Conservation (phyloP, 345 rosid genomes). For the Raphanus raphanistrum region DNA sequence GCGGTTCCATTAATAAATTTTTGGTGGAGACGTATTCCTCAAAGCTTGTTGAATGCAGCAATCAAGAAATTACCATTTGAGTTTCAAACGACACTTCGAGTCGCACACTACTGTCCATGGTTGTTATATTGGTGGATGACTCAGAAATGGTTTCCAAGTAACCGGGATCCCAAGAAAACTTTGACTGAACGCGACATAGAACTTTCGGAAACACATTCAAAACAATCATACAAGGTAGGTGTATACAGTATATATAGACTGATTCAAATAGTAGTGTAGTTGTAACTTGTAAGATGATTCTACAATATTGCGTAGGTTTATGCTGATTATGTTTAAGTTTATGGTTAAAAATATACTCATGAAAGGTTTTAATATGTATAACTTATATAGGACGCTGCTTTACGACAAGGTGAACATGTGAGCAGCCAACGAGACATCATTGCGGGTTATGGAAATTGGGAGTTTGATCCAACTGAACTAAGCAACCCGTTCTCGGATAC, state of each 20-base stretch:
- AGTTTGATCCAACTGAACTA: slow-evolving; percentile 65
- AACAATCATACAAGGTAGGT: slow-evolving; percentile 54
- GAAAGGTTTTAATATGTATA: background rate
- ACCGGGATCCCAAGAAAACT: slow-evolving; percentile 46
- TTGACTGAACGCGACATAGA: slow-evolving; percentile 46
- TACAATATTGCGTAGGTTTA: too few relatives aligned
- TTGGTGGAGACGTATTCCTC: slow-evolving; percentile 82
- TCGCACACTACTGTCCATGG: slow-evolving; percentile 75
- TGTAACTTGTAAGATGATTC: too few relatives aligned
- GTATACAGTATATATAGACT: too few relatives aligned
- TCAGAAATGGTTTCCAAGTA: slow-evolving; percentile 74
- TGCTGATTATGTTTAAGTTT: too few relatives aligned
- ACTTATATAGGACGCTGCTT: slow-evolving; percentile 45
- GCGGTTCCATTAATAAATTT: slow-evolving; percentile 70
- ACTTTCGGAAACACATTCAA: slow-evolving; percentile 38
- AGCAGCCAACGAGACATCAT: slow-evolving; percentile 58
- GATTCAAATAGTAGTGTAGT: too few relatives aligned
- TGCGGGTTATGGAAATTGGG: slow-evolving; percentile 63
- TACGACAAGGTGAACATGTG: slow-evolving; percentile 68
- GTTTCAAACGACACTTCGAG: slow-evolving; percentile 50
- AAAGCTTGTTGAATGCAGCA: slow-evolving; percentile 38
- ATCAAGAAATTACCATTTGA: slow-evolving; percentile 39
- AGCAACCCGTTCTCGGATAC: slow-evolving; percentile 55
- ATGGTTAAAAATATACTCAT: background rate
- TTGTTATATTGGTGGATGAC: slow-evolving; percentile 86